phyloP scores from a whole-genome alignment of 768 basidiomycete genomes.

The Leccinum incarnatum region DNA sequence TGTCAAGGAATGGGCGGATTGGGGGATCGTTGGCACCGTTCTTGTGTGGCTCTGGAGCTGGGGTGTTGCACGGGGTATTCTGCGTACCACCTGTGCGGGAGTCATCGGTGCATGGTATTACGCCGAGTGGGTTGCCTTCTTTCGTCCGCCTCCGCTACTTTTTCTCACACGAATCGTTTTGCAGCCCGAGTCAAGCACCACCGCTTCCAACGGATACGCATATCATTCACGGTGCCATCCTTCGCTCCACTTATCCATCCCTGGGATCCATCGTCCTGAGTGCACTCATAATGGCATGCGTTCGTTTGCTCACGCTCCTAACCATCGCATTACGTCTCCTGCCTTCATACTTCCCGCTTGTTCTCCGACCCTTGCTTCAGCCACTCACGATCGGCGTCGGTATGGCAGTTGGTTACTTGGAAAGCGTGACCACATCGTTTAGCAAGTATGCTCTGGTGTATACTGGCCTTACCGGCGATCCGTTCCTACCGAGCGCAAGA shows the following conservation, averaged over 20 bases:
- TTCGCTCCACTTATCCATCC: constrained; percentile 77
- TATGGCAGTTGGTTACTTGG: constrained; percentile 44
- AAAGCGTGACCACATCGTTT: constrained; percentile 47
- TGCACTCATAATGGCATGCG: constrained; percentile 68
- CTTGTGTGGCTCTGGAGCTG: constrained; percentile 71
- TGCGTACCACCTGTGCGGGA: constrained; percentile 73
- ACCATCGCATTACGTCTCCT: constrained; percentile 51
- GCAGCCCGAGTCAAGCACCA: constrained; percentile 29
- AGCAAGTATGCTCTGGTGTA: constrained; percentile 71
- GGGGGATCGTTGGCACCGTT: constrained; percentile 58
- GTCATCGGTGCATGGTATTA: constrained; percentile 95
- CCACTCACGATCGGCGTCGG: constrained; percentile 36
- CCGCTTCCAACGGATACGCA: constrained; percentile 58
- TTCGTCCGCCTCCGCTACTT: not conserved
- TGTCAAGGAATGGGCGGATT: constrained; percentile 66
- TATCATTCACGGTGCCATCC: constrained; percentile 72
- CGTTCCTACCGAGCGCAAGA: constrained; percentile 59
- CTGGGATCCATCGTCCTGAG: constrained; percentile 78
- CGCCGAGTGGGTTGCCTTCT: constrained; percentile 43
- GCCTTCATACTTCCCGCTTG: constrained; percentile 49
- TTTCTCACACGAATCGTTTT: constrained; percentile 7
- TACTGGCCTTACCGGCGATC: constrained; percentile 71
- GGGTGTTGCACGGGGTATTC: constrained; percentile 74
- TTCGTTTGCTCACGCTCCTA: constrained; percentile 56
- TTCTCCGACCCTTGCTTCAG: constrained; percentile 41